Percentiles rank a stretch among this genome's conserved stretches.
Conservation (phyloP, 2,329 filamentous ascomycete species). For the Capronia coronata region DNA sequence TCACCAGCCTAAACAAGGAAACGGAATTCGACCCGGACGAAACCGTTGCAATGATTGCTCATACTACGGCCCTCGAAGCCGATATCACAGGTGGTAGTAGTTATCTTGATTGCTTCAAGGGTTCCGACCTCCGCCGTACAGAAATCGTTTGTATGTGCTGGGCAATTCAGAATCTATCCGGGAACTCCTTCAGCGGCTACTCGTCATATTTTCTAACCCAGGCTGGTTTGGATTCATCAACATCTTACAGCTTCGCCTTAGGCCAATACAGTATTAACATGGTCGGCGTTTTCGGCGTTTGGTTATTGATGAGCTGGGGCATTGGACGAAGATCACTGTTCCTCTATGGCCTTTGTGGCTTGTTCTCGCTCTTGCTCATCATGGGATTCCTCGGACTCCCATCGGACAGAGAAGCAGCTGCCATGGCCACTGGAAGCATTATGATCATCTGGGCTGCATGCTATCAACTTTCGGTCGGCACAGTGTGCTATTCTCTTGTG, state of each 20-base stretch:
- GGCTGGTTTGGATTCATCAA: slow-evolving; percentile 32
- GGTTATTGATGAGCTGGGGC: slow-evolving; percentile 62
- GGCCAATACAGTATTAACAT: slow-evolving; percentile 45
- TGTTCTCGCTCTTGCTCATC: slow-evolving; percentile 70
- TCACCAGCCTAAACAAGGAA: slow-evolving; percentile 47
- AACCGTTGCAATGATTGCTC: slow-evolving; percentile 85
- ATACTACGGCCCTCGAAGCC: slow-evolving; percentile 74
- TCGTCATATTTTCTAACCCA: slow-evolving; percentile 51
- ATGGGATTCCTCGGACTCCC: slow-evolving; percentile 78
- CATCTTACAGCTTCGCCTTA: slow-evolving; percentile 40
- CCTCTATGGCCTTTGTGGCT: slow-evolving; percentile 64
- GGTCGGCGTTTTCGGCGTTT: slow-evolving; percentile 42
- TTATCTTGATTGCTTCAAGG: slow-evolving; percentile 79
- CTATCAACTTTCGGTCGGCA: slow-evolving; percentile 82
- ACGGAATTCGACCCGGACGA: slow-evolving; percentile 73
- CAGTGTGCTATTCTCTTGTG: slow-evolving; percentile 82
- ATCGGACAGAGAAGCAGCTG: slow-evolving; percentile 52
- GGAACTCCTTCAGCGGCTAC: slow-evolving; percentile 60
- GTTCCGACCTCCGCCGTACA: slow-evolving; percentile 70
- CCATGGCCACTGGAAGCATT: slow-evolving; percentile 73
- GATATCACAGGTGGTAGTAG: slow-evolving; percentile 65
- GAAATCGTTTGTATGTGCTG: slow-evolving; percentile 63
- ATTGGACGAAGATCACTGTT: slow-evolving; percentile 71
- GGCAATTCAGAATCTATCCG: slow-evolving; percentile 59
- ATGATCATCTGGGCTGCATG: slow-evolving; percentile 76